Evolutionary conservation across 2,329 filamentous ascomycete species (phyloP).

Genomic region (Dendrostoma leiphaemia): DNA sequence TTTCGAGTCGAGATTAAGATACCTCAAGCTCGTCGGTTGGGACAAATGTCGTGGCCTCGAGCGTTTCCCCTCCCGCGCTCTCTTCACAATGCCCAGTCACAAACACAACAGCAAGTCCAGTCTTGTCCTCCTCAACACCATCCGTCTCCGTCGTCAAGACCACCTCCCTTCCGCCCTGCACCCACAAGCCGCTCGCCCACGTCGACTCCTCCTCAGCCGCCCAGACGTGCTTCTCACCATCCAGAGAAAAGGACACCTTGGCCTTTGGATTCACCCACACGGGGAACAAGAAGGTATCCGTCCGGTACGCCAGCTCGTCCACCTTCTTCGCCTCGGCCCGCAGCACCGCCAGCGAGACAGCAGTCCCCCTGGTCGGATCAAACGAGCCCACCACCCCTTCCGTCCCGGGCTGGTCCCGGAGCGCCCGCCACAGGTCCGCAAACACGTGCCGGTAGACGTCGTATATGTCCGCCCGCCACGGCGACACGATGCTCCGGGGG

Average conservation of each 20-base stretch:
- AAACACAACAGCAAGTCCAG: conserved; percentile 15
- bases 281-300: conserved; percentile 19
- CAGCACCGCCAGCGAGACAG: conserved; percentile 14
- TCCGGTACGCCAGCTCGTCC: conserved; percentile 7
- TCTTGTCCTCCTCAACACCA: conserved; percentile 1
- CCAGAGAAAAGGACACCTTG: background rate
- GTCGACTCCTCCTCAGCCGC: conserved; percentile 4
- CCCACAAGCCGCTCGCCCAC: conserved; percentile 20
- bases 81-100: conserved; percentile 18
- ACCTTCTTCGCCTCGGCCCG: conserved; percentile 2
- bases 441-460: conserved; percentile 19
- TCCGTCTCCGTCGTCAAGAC: conserved; percentile 9
- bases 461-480: conserved; percentile 18
- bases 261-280: conserved; percentile 12
- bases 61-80: background rate
- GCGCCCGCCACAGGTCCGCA: conserved; percentile 15
- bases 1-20: background rate
- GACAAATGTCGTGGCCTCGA: background rate
- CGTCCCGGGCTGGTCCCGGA: background rate
- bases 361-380: conserved; percentile 10
- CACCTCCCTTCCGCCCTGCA: conserved; percentile 6
- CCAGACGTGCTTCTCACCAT: conserved; percentile 3
- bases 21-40: background rate
- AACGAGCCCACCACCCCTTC: conserved; percentile 5
- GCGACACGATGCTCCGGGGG: conserved; percentile 13